Evolutionary conservation across 441 rosid genomes (phyloP).

Genomic region (Gossypium armourianum): DNA sequence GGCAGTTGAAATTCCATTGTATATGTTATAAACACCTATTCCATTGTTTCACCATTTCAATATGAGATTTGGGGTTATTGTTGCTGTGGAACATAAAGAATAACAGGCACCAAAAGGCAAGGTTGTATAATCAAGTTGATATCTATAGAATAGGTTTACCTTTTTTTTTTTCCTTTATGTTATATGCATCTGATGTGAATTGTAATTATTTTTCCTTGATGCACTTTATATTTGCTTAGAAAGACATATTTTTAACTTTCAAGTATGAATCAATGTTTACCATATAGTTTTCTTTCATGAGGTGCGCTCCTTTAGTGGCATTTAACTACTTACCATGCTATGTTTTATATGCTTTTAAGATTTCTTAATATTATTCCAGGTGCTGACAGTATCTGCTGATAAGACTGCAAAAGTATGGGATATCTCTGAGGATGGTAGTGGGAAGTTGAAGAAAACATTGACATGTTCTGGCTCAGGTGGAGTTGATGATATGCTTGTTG

Average conservation of each 20-base stretch:
- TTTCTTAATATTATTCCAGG: conserved; percentile 31
- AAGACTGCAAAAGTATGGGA: conserved; percentile 93
- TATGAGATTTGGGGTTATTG: not conserved
- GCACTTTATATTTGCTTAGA: conserved; percentile 2
- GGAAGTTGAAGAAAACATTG: conserved; percentile 56
- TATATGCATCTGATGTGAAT: not conserved
- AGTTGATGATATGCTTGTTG: conserved; percentile 85
- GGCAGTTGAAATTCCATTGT: not conserved
- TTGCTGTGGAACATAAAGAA: not conserved
- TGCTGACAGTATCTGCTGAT: conserved; percentile 83
- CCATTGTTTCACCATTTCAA: not conserved
- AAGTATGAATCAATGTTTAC: not conserved
- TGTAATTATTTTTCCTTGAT: not conserved
- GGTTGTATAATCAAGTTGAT: not conserved
- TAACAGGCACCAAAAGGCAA: not conserved
- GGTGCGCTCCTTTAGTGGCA: not conserved
- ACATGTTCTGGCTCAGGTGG: conserved; percentile 61
- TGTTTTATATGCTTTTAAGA: conserved; percentile 9
- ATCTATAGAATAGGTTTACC: not conserved
- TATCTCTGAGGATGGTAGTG: conserved; percentile 55
- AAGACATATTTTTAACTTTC: not conserved
- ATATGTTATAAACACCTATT: not conserved
- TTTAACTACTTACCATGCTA: not conserved
- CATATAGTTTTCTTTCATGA: not conserved
- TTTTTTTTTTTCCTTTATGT: not conserved